Conservation (phyloP, 176 grass and related monocot genomes). For the Echinochloa phyllopogon region DNA sequence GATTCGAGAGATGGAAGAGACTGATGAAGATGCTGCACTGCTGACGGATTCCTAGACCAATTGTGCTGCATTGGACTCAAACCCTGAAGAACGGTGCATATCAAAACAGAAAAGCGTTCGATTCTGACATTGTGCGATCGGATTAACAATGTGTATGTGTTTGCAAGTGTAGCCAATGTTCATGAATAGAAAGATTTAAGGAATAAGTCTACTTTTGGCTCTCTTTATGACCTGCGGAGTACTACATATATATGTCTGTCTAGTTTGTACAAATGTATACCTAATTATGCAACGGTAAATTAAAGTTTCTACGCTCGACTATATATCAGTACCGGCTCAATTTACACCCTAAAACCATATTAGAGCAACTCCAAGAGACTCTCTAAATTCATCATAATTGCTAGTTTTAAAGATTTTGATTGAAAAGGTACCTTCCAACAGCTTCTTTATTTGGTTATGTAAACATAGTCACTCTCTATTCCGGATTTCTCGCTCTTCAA, state of each 20-base stretch:
- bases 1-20: slow-evolving; percentile 16
- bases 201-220: slow-evolving; percentile 11
- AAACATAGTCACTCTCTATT: too few species aligned
- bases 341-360: too few species aligned
- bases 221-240: not conserved
- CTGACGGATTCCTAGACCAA: not conserved
- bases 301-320: too few species aligned
- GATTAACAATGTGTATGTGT: not conserved
- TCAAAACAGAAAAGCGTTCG: not conserved
- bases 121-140: slow-evolving; percentile 13
- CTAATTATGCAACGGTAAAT: too few species aligned
- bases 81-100: slow-evolving; percentile 20
- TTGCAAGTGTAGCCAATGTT: slow-evolving; percentile 26
- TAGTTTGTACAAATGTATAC: not conserved
- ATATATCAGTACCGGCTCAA: too few species aligned
- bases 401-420: too few species aligned
- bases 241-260: not conserved
- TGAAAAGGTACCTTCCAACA: too few species aligned
- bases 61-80: slow-evolving; percentile 40
- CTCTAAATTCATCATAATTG: too few species aligned
- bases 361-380: too few species aligned
- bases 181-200: slow-evolving; percentile 39
- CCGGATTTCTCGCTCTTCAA: too few species aligned
- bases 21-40: not conserved
- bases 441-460: too few species aligned